phyloP scores from a whole-genome alignment of 73 alveolate species.

The Paramecium biaurelia region DNA sequence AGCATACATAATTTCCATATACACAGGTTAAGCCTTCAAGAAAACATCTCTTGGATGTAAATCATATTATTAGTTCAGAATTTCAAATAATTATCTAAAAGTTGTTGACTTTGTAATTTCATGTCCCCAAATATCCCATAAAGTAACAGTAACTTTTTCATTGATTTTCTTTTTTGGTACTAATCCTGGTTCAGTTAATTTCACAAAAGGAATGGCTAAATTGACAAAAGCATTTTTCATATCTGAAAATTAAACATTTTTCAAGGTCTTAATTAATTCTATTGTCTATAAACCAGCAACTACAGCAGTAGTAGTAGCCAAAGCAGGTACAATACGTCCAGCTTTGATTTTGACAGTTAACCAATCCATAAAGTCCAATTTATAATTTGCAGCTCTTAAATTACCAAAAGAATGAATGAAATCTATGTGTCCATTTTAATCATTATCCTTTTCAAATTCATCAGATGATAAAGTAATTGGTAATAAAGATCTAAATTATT shows the following conservation, averaged over 20 bases:
- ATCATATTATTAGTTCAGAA: background rate
- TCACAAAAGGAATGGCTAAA: slow-evolving; percentile 49
- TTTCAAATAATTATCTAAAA: background rate
- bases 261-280: slow-evolving; percentile 78
- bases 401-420: slow-evolving; percentile 92
- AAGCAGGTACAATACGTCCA: slow-evolving; percentile 96
- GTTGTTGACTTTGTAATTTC: slow-evolving; percentile 5
- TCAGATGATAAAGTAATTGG: slow-evolving; percentile 63
- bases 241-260: background rate
- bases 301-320: slow-evolving; percentile 97
- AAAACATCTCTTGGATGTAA: slow-evolving; percentile 24
- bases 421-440: slow-evolving; percentile 93
- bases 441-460: slow-evolving; percentile 96
- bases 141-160: slow-evolving; percentile 43
- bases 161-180: slow-evolving; percentile 41
- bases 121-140: slow-evolving; percentile 63
- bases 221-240: slow-evolving; percentile 65
- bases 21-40: slow-evolving; percentile 13
- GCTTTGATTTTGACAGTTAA: slow-evolving; percentile 94
- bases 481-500: background rate
- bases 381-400: slow-evolving; percentile 88
- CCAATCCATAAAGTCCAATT: slow-evolving; percentile 94
- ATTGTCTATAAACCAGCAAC: slow-evolving; percentile 96
- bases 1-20: slow-evolving; percentile 36
- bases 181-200: slow-evolving; percentile 58